Evolutionary conservation across 2,329 filamentous ascomycete genomes (phyloP), one percentile per base, ranked within the genome.

Genomic region (Fusarium musae): DNA sequence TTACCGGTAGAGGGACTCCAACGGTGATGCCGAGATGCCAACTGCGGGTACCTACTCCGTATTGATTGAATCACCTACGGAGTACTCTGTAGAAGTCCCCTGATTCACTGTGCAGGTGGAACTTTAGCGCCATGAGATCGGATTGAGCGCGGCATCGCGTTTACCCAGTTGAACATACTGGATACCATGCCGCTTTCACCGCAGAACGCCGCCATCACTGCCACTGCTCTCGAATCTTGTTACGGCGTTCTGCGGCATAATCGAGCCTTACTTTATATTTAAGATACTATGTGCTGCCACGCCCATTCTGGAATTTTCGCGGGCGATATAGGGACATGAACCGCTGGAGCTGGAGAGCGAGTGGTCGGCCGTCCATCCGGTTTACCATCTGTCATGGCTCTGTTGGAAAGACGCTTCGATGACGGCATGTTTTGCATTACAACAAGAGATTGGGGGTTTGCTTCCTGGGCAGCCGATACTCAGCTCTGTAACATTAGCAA

Each of bases 201-300:
- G 62, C 58, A 70, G 40, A 47, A 58, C 64, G 72, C 72, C 72
- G 70, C 64, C 59, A 43, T 26, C 15, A 57, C n/a, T 50, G 57
- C 73, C 66, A 39, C 53, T 63, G 28, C 37, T 40, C 30, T 34
- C 17, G 32, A 57, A 36, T 44, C 39, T 49, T 47, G 28, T 19
- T 16, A 60, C 63, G 58, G 53, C 66, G 43, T 59, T 56, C 49
- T 70, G 72, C 72, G 74, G 69, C 74, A 53, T 30, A 46, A 52
- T 15, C 44, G 44, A 39, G 34, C 53, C 52, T 66, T 65, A 36
- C 49, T 23, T 56, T 52, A 39, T 74, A 67, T 57, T 44, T 63
- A 66, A 69, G 32, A 26, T 46, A 32, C 46, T 9, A 32, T 26
- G 16, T 46, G 32, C 62, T 34, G 39, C 8, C 56, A 52, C 50